phyloP scores from a whole-genome alignment of 2,329 filamentous ascomycete species.

The Xylariaceae sp. region DNA sequence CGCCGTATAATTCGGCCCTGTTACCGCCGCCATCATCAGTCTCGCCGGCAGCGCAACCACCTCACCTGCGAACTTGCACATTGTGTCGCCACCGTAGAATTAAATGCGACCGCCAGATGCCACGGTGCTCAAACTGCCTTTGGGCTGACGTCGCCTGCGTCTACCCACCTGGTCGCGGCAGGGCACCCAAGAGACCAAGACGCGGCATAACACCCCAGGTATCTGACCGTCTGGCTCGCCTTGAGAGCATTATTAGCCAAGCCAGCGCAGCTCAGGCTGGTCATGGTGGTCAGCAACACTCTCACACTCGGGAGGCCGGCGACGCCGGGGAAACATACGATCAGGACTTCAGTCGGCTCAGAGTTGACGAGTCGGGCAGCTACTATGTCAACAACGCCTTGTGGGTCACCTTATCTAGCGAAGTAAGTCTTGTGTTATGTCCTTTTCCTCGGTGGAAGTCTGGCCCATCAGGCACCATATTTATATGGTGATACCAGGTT shows the following conservation, averaged over 20 bases:
- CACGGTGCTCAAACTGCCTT: slow-evolving; percentile 7
- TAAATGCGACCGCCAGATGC: slow-evolving; percentile 10
- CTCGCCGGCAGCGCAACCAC: background rate
- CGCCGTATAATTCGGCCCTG: background rate
- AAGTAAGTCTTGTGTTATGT: slow-evolving; percentile 18
- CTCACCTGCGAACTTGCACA: slow-evolving; percentile 6
- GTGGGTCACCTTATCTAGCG: slow-evolving; percentile 27
- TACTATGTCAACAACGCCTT: slow-evolving; percentile 22
- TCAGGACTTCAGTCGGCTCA: slow-evolving; percentile 5
- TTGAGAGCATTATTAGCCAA: slow-evolving; percentile 10
- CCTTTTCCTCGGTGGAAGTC: background rate
- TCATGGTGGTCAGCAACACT: background rate
- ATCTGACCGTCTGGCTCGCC: slow-evolving; percentile 7
- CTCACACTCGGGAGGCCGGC: background rate
- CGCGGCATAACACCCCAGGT: background rate
- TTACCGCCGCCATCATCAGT: background rate
- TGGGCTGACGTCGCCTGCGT: slow-evolving; percentile 3
- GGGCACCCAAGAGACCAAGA: slow-evolving; percentile 9
- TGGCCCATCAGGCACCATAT: background rate
- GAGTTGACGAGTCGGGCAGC: slow-evolving; percentile 12
- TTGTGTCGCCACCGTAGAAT: slow-evolving; percentile 12
- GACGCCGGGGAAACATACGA: background rate
- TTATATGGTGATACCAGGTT: slow-evolving; percentile 6
- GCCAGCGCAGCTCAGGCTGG: background rate
- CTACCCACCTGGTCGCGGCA: slow-evolving; percentile 8